Base-by-base conservation (phyloP, 768 basidiomycete species). In the Phaeolepiota aurea region DNA sequence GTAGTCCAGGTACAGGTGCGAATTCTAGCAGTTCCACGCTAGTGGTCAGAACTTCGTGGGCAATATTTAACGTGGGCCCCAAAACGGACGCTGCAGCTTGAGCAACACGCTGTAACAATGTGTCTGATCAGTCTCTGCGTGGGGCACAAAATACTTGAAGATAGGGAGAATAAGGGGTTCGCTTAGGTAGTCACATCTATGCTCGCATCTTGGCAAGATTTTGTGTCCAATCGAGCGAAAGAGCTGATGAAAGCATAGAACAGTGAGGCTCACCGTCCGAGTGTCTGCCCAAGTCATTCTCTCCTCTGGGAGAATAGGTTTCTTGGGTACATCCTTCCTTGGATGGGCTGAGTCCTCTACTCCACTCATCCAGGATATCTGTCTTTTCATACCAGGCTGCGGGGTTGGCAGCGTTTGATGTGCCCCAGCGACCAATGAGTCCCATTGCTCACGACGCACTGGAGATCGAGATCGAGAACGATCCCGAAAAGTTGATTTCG, bases 1-100 rank as follows among this genome's bases (percentile, higher is more conserved):
- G 59, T 4, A 86, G 61, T 0, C 78, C 79, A 0, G 72, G 67
- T 11, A 85, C 51, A 7, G 83, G 83, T 0, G 64, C 71, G 20
- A 76, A 64, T 3, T 65, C 58, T 14, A 71, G 60, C 5, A 74
- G 43, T 11, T 74, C 70, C 3, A 64, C 58, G 21, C 65, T 56
- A 1, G 67, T 32, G 20, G 55, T 54, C 23, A 78, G 63, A 0
- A 61, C 56, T 43, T 75, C 76, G 46, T 74, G 74, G 0, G 59
- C 52, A 3, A 74, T 49, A 22, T 69, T 63, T 1, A 53, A 58
- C 0, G 66, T 54, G 2, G 61, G 61, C 20, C 67, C 71, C 15
- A 76, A 55, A 2, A 70, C 63, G 12, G 69, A 60, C 0, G 45
- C 51, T 0, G 58, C 61, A 1, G 69, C 66, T 41, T 60, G 49